Percentiles rank a stretch among this genome's conserved stretches.
Conservation (phyloP, 2,329 filamentous ascomycete species). For the Teratosphaeria gauchensis region DNA sequence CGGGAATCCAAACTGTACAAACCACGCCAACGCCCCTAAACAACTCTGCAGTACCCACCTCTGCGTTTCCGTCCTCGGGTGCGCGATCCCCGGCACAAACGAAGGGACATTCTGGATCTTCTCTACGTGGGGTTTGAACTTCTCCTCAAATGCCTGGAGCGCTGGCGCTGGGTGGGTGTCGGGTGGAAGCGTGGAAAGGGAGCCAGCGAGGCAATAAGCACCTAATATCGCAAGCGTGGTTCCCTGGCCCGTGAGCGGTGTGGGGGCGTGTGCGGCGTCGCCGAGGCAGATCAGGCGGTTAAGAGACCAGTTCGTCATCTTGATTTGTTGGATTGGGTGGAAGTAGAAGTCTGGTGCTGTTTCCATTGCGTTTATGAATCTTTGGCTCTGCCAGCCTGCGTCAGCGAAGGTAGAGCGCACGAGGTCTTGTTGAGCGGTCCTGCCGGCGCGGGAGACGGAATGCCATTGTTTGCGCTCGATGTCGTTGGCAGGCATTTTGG, state of each 20-base stretch:
- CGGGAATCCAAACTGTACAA: neutral
- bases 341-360: slow-evolving; percentile 36
- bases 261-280: slow-evolving; percentile 32
- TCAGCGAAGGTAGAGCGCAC: slow-evolving; percentile 13
- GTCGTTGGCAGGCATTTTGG: slow-evolving; percentile 2
- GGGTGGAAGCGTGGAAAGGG: neutral
- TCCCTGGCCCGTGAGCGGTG: slow-evolving; percentile 23
- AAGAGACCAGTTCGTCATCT: slow-evolving; percentile 26
- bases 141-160: slow-evolving; percentile 18
- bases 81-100: slow-evolving; percentile 18
- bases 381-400: neutral
- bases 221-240: slow-evolving; percentile 29
- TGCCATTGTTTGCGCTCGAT: neutral
- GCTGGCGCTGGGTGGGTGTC: slow-evolving; percentile 9
- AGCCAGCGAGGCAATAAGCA: slow-evolving; percentile 30
- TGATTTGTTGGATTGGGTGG: slow-evolving; percentile 32
- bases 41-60: slow-evolving; percentile 9
- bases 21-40: neutral
- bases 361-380: slow-evolving; percentile 30
- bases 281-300: slow-evolving; percentile 29
- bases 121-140: slow-evolving; percentile 16
- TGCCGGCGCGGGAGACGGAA: neutral
- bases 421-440: slow-evolving; percentile 4
- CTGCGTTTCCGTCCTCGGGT: slow-evolving; percentile 17
- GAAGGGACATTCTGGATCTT: slow-evolving; percentile 21